Evolutionary conservation across 2,329 filamentous ascomycete species (phyloP), one percentile per base, ranked within the genome.

Genomic region (Ascomycota sp.): DNA sequence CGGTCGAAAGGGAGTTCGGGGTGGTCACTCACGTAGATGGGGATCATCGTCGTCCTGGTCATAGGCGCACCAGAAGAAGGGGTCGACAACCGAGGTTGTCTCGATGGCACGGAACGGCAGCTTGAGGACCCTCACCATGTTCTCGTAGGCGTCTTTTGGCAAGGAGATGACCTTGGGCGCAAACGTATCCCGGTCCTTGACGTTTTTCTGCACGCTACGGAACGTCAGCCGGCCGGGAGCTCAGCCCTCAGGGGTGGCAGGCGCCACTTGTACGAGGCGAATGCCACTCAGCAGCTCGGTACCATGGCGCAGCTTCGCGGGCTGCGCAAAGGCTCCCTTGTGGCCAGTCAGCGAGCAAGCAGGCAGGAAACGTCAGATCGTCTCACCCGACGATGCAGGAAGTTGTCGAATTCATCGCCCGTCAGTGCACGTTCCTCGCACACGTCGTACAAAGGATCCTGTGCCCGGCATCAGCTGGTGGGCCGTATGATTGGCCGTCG

Each of bases 21-120:
- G 8, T 11, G 17, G 8, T 9, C 2, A 17, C 61, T 42, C 54
- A 67, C 64, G 69, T 27, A 73, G 48, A 47, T 68, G 63, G 23
- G 60, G 63, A 36, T 70, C 57, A 2, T 59, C 53, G 30, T 67
- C 63, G 38, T 69, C 58, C 34, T 65, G 59, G 41, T 73, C 65
- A 35, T 60, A 55, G 2, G 61, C 55, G 25, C 53, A 61, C 68
- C 68, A 74, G 47, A 74, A 74, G 41, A 72, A 72, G 1, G 69
- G 69, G 0, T 69, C 69, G 10, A 74, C 69, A 8, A 65, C 59
- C 32, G 61, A 61, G 13, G 57, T 63, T 12, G 63, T 61, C 46
- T 75, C 69, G 36, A 75, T 65, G 22, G 56, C 63, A 7, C 65
- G 56, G 40, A 58, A 62, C 2, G 69, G 68, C 26, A 74, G 52